Percentiles rank a stretch among this genome's conserved stretches.
Conservation (phyloP, 805 yeast species). For the Teunomyces barrocoloradensis region DNA sequence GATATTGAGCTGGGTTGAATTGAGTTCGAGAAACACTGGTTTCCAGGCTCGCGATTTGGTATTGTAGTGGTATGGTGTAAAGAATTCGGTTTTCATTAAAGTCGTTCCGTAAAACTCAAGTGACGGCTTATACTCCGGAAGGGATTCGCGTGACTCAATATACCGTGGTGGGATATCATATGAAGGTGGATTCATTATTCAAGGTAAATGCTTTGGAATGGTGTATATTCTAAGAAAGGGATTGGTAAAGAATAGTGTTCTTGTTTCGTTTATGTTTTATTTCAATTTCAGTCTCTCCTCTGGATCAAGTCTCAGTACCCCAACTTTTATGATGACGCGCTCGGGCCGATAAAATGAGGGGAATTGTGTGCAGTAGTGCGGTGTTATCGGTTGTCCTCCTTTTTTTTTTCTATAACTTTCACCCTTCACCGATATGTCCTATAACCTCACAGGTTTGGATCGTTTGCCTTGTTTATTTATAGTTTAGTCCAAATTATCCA, state of each 20-base stretch:
- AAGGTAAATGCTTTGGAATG: background rate
- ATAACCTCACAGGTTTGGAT: background rate
- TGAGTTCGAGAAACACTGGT: constrained; percentile 38
- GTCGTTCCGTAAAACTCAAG: constrained; percentile 32
- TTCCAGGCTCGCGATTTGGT: constrained; percentile 27
- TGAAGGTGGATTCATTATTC: background rate
- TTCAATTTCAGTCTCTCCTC: background rate
- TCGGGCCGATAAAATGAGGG: background rate
- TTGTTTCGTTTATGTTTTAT: background rate
- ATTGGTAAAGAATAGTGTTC: background rate
- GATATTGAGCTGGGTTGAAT: constrained; percentile 38
- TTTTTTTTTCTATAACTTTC: too few relatives aligned
- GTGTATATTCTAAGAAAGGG: background rate
- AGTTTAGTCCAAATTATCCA: background rate
- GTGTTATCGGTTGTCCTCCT: background rate
- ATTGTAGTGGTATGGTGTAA: constrained; percentile 35
- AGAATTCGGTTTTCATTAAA: constrained; percentile 34
- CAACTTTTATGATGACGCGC: constrained; percentile 1
- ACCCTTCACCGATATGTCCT: background rate
- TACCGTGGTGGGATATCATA: constrained; percentile 20
- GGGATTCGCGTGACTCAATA: constrained; percentile 17
- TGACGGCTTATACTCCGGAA: constrained; percentile 33
- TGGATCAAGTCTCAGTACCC: constrained; percentile 2
- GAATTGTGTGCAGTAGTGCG: background rate
- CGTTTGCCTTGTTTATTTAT: background rate